phyloP scores from a whole-genome alignment of 2,329 filamentous ascomycete genomes.

The Cryphonectria naterciae region DNA sequence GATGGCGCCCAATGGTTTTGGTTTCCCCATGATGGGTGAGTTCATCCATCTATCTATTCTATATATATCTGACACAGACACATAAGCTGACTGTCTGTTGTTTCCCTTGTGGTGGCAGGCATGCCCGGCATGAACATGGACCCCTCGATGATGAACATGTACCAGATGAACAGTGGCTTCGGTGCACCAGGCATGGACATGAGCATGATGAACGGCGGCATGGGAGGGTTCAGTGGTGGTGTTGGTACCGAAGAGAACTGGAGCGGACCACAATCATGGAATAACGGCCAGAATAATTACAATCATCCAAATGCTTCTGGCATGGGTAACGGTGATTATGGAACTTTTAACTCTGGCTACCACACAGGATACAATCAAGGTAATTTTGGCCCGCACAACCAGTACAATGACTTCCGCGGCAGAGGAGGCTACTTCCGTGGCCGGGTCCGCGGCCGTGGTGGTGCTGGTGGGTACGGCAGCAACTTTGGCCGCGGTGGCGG shows the following conservation, averaged over 20 bases:
- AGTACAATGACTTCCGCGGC: conserved; percentile 79
- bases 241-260: conserved; percentile 75
- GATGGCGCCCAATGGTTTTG: conserved; percentile 60
- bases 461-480: conserved; percentile 46
- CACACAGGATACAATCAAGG: conserved; percentile 79
- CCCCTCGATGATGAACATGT: conserved; percentile 74
- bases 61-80: conserved; percentile 32
- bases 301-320: conserved; percentile 82
- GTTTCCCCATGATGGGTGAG: conserved; percentile 87
- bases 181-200: conserved; percentile 75
- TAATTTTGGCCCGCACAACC: conserved; percentile 77
- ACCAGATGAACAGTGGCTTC: conserved; percentile 75
- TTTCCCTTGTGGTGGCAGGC: conserved; percentile 47
- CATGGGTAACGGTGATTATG: conserved; percentile 81
- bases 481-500: conserved; percentile 57
- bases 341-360: conserved; percentile 77
- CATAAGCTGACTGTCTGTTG: neutral
- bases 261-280: conserved; percentile 82
- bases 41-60: conserved; percentile 30
- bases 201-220: conserved; percentile 76
- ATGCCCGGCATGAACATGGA: conserved; percentile 89
- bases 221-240: conserved; percentile 75
- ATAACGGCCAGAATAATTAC: conserved; percentile 87
- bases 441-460: conserved; percentile 58
- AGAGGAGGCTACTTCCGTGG: conserved; percentile 70